Base-by-base conservation (phyloP, 2,329 filamentous ascomycete genomes). In the Calonectria pseudoreteaudii region DNA sequence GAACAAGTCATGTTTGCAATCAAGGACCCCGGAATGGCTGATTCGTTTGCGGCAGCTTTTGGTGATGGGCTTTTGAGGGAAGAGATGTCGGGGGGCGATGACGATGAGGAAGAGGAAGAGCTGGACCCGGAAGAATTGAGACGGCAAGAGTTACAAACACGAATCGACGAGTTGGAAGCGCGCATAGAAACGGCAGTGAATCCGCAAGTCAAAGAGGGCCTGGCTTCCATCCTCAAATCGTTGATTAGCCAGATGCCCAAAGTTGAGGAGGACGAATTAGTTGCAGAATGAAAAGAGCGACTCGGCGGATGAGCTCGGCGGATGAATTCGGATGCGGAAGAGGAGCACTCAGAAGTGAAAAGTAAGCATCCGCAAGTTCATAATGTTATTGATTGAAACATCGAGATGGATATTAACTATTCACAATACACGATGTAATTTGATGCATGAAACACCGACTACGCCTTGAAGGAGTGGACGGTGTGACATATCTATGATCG, bases 1-100 rank as follows among this genome's bases (percentile, higher is more conserved):
- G 76, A 79, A 4, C 87, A 91, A 11, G 82, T 93, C 5, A 84
- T 91, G 0, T 93, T 93, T 80, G 91, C 91, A 0, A 90, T 93
- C 75, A 86, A 87, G 14, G 88, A 91, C 71, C 75, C 79, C 0
- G 85, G 84, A 4, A 87, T 91, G 85, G 89, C 90, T 0, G 82
- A 83, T 16, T 86, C 87, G 0, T 93, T 93, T 76, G 85, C 85
- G 11, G 76, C 78, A 6, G 86, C 84, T 0, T 91, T 90, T 80
- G 88, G 86, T 0, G 81, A 84, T 16, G 75, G 75, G 0, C 66
- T 81, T 1, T 30, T 65, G 7, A 47, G 23, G 5, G 71, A 77
- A 0, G 71, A 78, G 20, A 11, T 11, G 0, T 2, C n/a, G 0
- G 36, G 64, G 10, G 18, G 18, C 1, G 52, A 49, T 0, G 14